Base-by-base conservation (phyloP, 2,329 filamentous ascomycete species). In the Pestalotiopsis sp. region DNA sequence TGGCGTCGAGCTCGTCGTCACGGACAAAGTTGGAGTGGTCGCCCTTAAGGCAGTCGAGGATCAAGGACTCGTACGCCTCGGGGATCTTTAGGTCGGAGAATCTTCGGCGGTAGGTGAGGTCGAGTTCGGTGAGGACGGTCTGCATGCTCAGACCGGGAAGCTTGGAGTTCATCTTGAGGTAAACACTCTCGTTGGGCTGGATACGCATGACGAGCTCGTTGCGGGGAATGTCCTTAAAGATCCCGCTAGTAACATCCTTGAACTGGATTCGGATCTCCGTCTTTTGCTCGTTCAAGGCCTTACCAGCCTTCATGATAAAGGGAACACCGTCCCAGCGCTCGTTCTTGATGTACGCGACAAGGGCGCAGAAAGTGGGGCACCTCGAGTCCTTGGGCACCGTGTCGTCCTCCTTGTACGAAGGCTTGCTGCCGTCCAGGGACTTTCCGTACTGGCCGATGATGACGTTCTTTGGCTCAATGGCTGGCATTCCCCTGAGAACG, bases 121-220 rank as follows among this genome's bases (percentile, higher is more conserved):
- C 96, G 70, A 99, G 92, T 86, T 99, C 96, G 70, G 96, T 99
- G 75, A 98, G 93, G 52, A 98, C 96, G 13, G 96, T 99, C 87
- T 99, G 96, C 95, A 98, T 99, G 86, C 94, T 98, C 77, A 99
- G 87, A 77, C 96, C 96, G 23, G 96, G 97, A 69, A 99, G 88
- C 88, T 99, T 99, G 38, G 95, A 98, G 91, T 99, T 99, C 96
- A 99, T 99, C 91, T 99, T 99, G 83, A 98, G 97, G 86, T 99
- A 99, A 74, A 99, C 95, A 80, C 93, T 97, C 88, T 99, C 96
- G 85, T 99, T 99, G 76, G 96, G 96, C 86, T 99, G 96, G 73
- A 99, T 97, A 75, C 96, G 95, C 86, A 99, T 98, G 77, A 99
- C 96, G 73, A 99, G 92, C 85, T 99, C 96, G 86, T 99, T 99